These are phyloP conservation scores for Penicillium sp. DNA, from an alignment of 2,329 filamentous ascomycete species.

Conservation along the genomic window DNA sequence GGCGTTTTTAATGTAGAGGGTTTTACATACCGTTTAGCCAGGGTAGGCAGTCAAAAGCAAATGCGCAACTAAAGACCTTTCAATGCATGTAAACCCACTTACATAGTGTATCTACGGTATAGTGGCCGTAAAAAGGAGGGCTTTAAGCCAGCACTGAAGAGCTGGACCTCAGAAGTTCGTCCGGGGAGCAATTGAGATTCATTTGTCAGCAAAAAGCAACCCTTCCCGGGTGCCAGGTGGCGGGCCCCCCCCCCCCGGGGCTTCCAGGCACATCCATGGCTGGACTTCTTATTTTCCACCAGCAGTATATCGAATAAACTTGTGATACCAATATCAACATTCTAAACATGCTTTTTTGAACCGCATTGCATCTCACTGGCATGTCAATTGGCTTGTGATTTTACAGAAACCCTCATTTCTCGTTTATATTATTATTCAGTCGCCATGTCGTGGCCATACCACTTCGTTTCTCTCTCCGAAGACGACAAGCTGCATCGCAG, in stretches of 20 bases:
- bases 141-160: neutral
- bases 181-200: neutral
- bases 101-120: neutral
- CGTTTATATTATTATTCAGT: neutral
- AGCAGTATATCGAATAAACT: neutral
- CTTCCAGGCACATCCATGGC: neutral
- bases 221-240: neutral
- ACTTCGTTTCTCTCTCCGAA: constrained; percentile 53
- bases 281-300: neutral
- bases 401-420: neutral
- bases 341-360: neutral
- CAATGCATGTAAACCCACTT: neutral
- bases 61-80: constrained; percentile 13
- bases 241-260: neutral
- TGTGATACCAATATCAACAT: neutral
- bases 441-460: constrained; percentile 47
- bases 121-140: neutral
- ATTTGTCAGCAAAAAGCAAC: constrained; percentile 22
- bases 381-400: neutral
- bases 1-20: constrained; percentile 41
- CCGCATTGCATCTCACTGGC: neutral
- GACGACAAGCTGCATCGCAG: constrained; percentile 53
- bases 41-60: constrained; percentile 23
- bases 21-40: constrained; percentile 27
- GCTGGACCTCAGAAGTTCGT: neutral